Evolutionary conservation across 768 basidiomycete genomes (phyloP).

Genomic region (Ephemerocybe angulata): DNA sequence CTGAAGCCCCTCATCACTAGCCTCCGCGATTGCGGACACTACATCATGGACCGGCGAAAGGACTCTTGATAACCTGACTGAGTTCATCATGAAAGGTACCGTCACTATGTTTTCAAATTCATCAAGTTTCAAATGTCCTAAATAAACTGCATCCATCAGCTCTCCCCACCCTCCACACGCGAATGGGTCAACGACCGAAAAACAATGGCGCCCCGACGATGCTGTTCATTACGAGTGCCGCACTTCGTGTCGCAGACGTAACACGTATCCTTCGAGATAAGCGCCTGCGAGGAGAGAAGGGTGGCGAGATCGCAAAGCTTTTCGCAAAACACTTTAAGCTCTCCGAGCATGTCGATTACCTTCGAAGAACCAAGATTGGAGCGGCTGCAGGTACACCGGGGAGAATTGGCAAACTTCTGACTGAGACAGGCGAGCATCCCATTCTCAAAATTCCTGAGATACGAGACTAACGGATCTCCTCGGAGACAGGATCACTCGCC

Average conservation of each 20-base stretch:
- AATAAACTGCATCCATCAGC: slow-evolving; percentile 35
- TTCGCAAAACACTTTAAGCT: slow-evolving; percentile 96
- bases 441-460: neutral
- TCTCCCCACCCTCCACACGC: slow-evolving; percentile 61
- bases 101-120: slow-evolving; percentile 5
- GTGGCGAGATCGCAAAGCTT: slow-evolving; percentile 90
- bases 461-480: slow-evolving; percentile 8
- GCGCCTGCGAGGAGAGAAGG: slow-evolving; percentile 71
- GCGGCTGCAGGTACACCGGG: slow-evolving; percentile 92
- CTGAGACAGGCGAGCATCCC: slow-evolving; percentile 55
- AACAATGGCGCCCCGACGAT: slow-evolving; percentile 81
- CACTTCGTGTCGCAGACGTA: slow-evolving; percentile 87
- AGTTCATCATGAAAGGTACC: slow-evolving; percentile 75
- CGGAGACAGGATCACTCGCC: slow-evolving; percentile 58
- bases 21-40: slow-evolving; percentile 71
- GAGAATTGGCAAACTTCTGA: slow-evolving; percentile 80
- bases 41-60: slow-evolving; percentile 67
- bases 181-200: slow-evolving; percentile 74
- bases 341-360: slow-evolving; percentile 78
- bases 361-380: slow-evolving; percentile 81
- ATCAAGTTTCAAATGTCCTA: neutral
- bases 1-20: slow-evolving; percentile 43
- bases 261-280: slow-evolving; percentile 70
- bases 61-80: slow-evolving; percentile 64
- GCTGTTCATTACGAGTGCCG: slow-evolving; percentile 82